Evolutionary conservation across 768 basidiomycete species (phyloP), one percentile per base, ranked within the genome.

Genomic region (Boletus rex-veris): DNA sequence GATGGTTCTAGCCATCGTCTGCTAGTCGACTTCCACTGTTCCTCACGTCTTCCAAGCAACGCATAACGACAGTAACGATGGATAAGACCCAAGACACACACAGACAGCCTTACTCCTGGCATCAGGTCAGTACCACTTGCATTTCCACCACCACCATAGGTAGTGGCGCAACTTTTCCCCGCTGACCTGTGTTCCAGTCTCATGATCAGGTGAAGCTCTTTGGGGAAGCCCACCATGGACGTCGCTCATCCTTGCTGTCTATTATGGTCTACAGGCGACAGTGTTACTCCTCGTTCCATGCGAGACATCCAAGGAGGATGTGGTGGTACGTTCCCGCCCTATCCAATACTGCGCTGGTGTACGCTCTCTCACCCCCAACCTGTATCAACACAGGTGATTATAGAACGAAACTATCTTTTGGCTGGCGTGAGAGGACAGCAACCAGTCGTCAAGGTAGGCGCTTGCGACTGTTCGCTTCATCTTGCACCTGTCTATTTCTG

Each of bases 251-350:
- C 63, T 59, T 43, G 58, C 64, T 50, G 47, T 51, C 33, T 41
- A 53, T 55, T 53, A 46, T 53, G 56, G 47, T 45, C 47, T 55
- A 53, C 33, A 91, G 88, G 89, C 88, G 30, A 91, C 89, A 16
- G 81, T 91, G 33, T 74, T 91, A 35, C 74, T 90, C 24, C 79
- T 86, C 62, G 81, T 92, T 37, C 90, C 90, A 0, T 83, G 83
- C 59, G 80, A 82, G 48, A 83, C 86, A 5, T 76, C 81, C 48
- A 83, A 85, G 54, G 86, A 88, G 42, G 88, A 92, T 59, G 75
- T 91, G 33, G 73, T 79, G 58, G 89, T 88, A 62, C 66, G 80
- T 71, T 28, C 15, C 9, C 42, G n/a, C 47, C 19, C 3, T n/a
- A 5, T 16, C 5, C 30, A 8, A 41, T 11, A 21, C 14, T 24